Evolutionary conservation across 208 protist species (phyloP).

Genomic region (Acanthamoeba lenticulata): DNA sequence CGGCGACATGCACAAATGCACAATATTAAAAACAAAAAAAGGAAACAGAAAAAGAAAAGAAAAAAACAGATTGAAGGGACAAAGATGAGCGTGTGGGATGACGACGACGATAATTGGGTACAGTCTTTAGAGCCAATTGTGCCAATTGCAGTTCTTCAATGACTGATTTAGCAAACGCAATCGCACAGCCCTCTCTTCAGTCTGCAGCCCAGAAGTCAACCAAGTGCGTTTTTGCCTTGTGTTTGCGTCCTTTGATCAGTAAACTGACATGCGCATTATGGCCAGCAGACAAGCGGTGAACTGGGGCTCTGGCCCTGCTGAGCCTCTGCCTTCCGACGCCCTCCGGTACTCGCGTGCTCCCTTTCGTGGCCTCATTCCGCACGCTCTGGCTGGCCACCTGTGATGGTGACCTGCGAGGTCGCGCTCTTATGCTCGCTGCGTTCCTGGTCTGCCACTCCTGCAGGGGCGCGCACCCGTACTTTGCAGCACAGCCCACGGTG

Average conservation of each 20-base stretch:
- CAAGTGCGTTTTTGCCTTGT: background rate
- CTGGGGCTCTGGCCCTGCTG: too few relatives aligned
- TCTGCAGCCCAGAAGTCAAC: background rate
- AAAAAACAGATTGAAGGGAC: background rate
- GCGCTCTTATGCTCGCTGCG: too few relatives aligned
- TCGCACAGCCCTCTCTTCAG: background rate
- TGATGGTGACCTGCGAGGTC: too few relatives aligned
- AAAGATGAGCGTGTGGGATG: background rate
- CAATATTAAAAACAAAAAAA: background rate
- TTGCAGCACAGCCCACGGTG: constrained; percentile 30
- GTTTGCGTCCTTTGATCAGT: too few relatives aligned
- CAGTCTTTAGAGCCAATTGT: background rate
- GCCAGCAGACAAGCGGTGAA: too few relatives aligned
- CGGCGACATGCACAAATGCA: background rate
- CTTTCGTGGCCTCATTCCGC: too few relatives aligned
- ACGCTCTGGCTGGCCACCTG: too few relatives aligned
- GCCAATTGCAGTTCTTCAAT: background rate
- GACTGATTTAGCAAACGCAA: background rate
- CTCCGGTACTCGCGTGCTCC: background rate
- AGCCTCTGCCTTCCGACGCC: background rate
- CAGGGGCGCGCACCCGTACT: constrained; percentile 7
- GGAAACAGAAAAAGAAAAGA: background rate
- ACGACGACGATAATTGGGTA: background rate
- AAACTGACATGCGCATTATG: too few relatives aligned
- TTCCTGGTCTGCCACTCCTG: background rate